A percentile compares a stretch with the other conserved stretches of the same genome.
Conservation (phyloP, 805 yeast species). For the Candida khao-thaluensis region DNA sequence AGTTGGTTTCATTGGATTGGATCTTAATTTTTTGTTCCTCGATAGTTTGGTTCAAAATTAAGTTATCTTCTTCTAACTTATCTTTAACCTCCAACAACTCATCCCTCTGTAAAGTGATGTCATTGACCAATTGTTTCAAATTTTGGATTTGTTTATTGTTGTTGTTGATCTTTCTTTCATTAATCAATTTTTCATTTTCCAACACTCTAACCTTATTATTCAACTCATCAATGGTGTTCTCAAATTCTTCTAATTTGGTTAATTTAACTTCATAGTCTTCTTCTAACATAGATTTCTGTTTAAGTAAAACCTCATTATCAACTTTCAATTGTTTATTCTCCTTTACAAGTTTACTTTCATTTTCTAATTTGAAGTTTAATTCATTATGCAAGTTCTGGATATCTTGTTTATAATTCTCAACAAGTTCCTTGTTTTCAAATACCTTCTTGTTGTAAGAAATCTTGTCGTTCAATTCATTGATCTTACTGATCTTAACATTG, state of each 20-base stretch:
- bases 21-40: slow-evolving; percentile 27
- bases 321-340: slow-evolving; percentile 60
- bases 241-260: slow-evolving; percentile 42
- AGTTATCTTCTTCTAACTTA: slow-evolving; percentile 29
- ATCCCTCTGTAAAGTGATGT: slow-evolving; percentile 63
- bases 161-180: slow-evolving; percentile 36
- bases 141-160: slow-evolving; percentile 51
- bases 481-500: slow-evolving; percentile 47
- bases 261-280: slow-evolving; percentile 35
- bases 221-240: slow-evolving; percentile 26
- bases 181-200: slow-evolving; percentile 33
- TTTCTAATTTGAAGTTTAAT: slow-evolving; percentile 53
- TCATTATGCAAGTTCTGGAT: slow-evolving; percentile 53
- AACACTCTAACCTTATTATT: slow-evolving; percentile 27
- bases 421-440: slow-evolving; percentile 38
- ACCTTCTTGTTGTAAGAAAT: slow-evolving; percentile 50
- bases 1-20: slow-evolving; percentile 26
- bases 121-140: slow-evolving; percentile 58
- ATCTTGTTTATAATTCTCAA: slow-evolving; percentile 50
- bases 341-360: slow-evolving; percentile 65
- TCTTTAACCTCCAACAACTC: slow-evolving; percentile 45
- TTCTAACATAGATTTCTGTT: slow-evolving; percentile 26
- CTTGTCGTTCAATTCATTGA: slow-evolving; percentile 55
- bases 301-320: slow-evolving; percentile 50
- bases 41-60: slow-evolving; percentile 23